Evolutionary conservation across 2,329 filamentous ascomycete genomes (phyloP).

Genomic region (Cladosporium velox): DNA sequence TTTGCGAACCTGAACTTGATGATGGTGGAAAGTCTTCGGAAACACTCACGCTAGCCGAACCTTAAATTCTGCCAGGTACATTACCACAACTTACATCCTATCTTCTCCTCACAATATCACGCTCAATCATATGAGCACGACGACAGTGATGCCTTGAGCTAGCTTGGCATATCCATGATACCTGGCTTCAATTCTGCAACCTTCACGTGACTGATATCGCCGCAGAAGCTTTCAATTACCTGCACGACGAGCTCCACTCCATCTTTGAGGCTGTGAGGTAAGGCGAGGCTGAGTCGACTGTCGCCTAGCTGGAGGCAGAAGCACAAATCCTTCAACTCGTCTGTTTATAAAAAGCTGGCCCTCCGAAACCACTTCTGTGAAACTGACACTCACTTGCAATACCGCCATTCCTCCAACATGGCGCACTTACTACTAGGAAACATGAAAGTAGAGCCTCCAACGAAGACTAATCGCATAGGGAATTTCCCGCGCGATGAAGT

Average conservation of each 20-base stretch:
- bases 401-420: neutral
- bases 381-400: neutral
- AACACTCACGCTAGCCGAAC: neutral
- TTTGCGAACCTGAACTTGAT: conserved; percentile 6
- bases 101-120: neutral
- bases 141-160: neutral
- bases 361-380: neutral
- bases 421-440: neutral
- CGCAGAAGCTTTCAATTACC: neutral
- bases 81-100: neutral
- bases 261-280: neutral
- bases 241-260: neutral
- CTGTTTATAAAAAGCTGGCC: neutral
- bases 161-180: too few species aligned
- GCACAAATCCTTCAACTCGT: neutral
- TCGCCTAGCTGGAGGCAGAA: conserved; percentile 4
- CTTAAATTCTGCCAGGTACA: neutral
- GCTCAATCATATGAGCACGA: neutral
- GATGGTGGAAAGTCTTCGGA: conserved; percentile 14
- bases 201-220: neutral
- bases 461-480: conserved; percentile 28
- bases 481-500: conserved; percentile 29
- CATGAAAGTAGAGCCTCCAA: conserved; percentile 27
- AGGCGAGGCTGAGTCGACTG: conserved; percentile 5
- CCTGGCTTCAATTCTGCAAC: too few species aligned